Conservation (phyloP, 441 rosid species). For the Biscutella laevigata region DNA sequence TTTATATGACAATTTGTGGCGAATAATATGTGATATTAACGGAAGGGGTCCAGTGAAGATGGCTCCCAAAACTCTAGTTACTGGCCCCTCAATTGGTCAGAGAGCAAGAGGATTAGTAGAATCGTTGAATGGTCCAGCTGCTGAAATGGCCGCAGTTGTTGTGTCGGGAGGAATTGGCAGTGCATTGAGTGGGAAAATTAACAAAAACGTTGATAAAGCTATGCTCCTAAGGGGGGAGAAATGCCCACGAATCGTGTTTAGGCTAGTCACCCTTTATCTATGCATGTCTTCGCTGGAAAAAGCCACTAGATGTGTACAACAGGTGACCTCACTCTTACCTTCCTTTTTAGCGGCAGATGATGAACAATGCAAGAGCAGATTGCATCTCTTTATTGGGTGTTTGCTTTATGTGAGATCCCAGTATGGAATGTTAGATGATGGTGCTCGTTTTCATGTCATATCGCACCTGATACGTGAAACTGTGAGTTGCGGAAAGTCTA, state of each 20-base stretch:
- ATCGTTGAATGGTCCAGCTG: slow-evolving; percentile 95
- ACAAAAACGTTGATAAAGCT: slow-evolving; percentile 83
- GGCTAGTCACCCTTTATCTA: slow-evolving; percentile 78
- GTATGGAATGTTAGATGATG: slow-evolving; percentile 78
- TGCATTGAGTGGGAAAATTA: slow-evolving; percentile 83
- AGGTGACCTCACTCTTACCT: slow-evolving; percentile 77
- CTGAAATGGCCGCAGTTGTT: slow-evolving; percentile 99
- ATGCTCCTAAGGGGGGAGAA: slow-evolving; percentile 95
- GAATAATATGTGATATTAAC: slow-evolving; percentile 68
- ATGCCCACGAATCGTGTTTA: slow-evolving; percentile 83
- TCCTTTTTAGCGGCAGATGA: slow-evolving; percentile 71
- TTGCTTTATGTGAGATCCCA: slow-evolving; percentile 76
- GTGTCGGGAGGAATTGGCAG: slow-evolving; percentile 95
- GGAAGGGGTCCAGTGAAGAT: slow-evolving; percentile 82
- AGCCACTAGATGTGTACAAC: slow-evolving; percentile 92
- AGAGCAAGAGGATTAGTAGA: slow-evolving; percentile 98
- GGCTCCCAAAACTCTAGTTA: slow-evolving; percentile 49
- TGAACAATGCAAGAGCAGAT: slow-evolving; percentile 86
- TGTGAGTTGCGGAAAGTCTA: slow-evolving; percentile 74
- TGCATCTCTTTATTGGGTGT: slow-evolving; percentile 92
- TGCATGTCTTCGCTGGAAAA: slow-evolving; percentile 83
- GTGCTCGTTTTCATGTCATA: slow-evolving; percentile 92
- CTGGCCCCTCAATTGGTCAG: slow-evolving; percentile 85
- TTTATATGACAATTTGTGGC: slow-evolving; percentile 88
- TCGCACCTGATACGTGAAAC: slow-evolving; percentile 92